Base-by-base conservation (phyloP, 148 eudicot genomes). In the Rhododendron mucronatum region DNA sequence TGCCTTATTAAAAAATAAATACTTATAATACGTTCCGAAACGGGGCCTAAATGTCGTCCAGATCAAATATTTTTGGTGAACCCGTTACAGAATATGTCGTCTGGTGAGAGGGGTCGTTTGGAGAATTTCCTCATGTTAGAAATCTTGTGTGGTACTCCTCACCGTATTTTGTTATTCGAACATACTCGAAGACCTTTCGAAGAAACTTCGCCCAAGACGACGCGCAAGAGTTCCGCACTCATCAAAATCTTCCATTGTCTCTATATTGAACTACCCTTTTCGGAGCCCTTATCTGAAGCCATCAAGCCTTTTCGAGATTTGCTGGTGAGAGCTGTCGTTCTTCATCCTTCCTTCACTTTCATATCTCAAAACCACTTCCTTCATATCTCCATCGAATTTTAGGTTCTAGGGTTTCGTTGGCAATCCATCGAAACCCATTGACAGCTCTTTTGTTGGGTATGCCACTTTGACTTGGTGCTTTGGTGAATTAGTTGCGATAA, bases 201-300 rank as follows among this genome's bases (percentile, higher is more conserved):
- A 78, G 82, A 78, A 47, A 78, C 16, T 78, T 78, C 57, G 55
- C 55, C 28, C 8, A 78, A 78, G 57, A 78, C 30, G 57, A 78
- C 82, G 48, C 35, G 82, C 57, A 16, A 78, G 82, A 6, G 57
- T 37, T 78, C 53, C n/a, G 47, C 81, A 9, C 41, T 45, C 55
- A 5, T 8, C 81, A 30, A 78, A 47, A 11, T 26, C 81, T 47
- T 45, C 14, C 57, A 11, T 78, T 78, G 4, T 20, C 28, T 47
- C 57, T 3, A 2, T 10, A 3, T 45, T 11, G 57, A 74, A 10
- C 20, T 78, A 23, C 55, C 47, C n/a, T 78, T 78, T 47, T 11
- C 23, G 14, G 35, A 53, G 23, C 37, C 44, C 65, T 81, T 7
- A 57, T 30, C 41, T 7, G 39, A 51, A 5, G 65, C 39, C 33